Conservation (phyloP, 2,329 filamentous ascomycete species). For the Alternaria sp. region DNA sequence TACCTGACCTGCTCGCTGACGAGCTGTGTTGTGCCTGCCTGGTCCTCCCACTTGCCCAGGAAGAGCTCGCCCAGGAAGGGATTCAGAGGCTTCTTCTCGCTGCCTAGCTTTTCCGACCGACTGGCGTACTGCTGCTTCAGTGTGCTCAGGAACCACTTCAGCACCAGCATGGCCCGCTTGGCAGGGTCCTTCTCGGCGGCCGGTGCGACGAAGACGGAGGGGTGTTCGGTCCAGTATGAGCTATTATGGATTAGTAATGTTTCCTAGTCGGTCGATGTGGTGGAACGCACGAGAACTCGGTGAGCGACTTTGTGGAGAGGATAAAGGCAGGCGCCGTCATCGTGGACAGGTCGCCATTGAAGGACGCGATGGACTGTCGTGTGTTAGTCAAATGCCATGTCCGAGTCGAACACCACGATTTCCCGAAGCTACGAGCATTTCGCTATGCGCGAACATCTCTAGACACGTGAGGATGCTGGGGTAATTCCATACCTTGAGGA, state of each 20-base stretch:
- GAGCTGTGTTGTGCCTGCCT: conserved; percentile 80
- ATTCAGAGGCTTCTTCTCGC: conserved; percentile 97
- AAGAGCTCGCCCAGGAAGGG: conserved; percentile 96
- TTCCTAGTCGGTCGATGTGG: fast-evolving
- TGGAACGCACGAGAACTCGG: conserved; percentile 56
- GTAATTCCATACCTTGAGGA: conserved; percentile 52
- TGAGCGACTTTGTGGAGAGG: conserved; percentile 61
- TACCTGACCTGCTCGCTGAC: conserved; percentile 92
- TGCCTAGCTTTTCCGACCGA: conserved; percentile 79
- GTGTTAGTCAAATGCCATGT: conserved; percentile 3
- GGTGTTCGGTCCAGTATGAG: conserved; percentile 63
- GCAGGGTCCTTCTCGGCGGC: conserved; percentile 78
- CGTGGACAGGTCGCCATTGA: conserved; percentile 63
- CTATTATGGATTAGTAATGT: fast-evolving
- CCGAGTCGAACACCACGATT: too few relatives aligned
- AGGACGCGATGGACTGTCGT: conserved; percentile 58
- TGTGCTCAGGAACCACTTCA: conserved; percentile 95
- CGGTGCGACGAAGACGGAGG: conserved; percentile 77
- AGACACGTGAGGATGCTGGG: background rate
- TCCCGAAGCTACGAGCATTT: background rate
- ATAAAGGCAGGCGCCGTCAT: conserved; percentile 64
- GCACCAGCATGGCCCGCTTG: conserved; percentile 83
- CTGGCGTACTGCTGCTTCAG: conserved; percentile 84
- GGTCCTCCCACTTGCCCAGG: conserved; percentile 86
- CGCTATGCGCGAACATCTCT: background rate